These are phyloP conservation scores for Ustilago tritici DNA, from an alignment of 1,284 basidiomycete genomes.

Conservation along the genomic window DNA sequence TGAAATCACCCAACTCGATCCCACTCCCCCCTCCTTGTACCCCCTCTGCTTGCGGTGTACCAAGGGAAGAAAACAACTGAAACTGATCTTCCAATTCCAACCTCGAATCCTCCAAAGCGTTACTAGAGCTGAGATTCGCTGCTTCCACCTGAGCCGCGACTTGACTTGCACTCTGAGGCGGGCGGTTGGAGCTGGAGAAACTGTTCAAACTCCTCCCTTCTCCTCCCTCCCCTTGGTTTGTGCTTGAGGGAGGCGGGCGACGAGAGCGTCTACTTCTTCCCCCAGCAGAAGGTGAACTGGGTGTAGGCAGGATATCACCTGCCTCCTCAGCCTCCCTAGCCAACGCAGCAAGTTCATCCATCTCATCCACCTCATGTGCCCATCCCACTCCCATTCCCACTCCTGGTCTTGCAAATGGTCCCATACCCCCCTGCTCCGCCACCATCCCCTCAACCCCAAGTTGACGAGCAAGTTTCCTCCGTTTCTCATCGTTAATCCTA, in stretches of 20 bases:
- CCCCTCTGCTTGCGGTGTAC: background rate
- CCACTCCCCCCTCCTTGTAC: background rate
- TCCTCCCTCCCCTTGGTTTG: background rate
- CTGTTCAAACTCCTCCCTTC: background rate
- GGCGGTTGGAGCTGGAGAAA: slow-evolving; percentile 14
- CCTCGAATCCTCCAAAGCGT: slow-evolving; percentile 20
- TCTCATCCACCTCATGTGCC: slow-evolving; percentile 9
- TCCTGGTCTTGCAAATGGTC: slow-evolving; percentile 19
- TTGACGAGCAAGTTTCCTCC: background rate
- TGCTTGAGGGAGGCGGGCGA: background rate
- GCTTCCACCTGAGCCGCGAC: slow-evolving; percentile 24
- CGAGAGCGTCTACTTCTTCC: slow-evolving; percentile 3
- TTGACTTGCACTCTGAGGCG: slow-evolving; percentile 8
- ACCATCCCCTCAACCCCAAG: background rate
- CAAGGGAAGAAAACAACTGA: slow-evolving; percentile 8
- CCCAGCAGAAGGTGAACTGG: background rate
- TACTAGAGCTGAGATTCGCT: slow-evolving; percentile 13
- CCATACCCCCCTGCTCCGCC: slow-evolving; percentile 3
- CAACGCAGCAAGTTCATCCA: slow-evolving; percentile 42
- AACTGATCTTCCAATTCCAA: slow-evolving; percentile 39
- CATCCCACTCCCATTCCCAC: background rate
- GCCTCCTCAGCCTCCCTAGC: slow-evolving; percentile 38
- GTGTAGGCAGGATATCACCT: slow-evolving; percentile 10
- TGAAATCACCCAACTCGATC: slow-evolving; percentile 1
- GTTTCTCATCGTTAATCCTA: slow-evolving; percentile 16